Base-by-base conservation (phyloP, 2,329 filamentous ascomycete species). In the Dactylellina haptotyla region DNA sequence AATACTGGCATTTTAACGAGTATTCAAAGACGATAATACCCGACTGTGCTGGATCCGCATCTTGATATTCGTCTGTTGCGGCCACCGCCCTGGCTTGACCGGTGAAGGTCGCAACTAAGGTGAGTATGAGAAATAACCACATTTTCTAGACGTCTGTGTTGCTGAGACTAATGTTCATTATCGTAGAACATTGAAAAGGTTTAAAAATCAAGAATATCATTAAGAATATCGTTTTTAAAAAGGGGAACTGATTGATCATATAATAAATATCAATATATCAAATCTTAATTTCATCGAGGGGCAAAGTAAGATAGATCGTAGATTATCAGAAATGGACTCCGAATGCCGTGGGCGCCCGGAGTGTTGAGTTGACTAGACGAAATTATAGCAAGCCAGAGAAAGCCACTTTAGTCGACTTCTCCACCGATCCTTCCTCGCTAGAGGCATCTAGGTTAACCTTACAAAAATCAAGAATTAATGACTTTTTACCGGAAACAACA, bases 21-120 rank as follows among this genome's bases (percentile, higher is more conserved):
- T 18, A 58, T 57, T 23, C 32, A 57, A 43, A 25, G 32, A 18
- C 16, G 12, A n/a, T n/a, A 14, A 18, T 58, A 71, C 66, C 66
- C 26, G 66, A 71, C 30, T 71, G 66, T 23, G 58, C 32, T 46
- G 48, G 66, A 20, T 71, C 66, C 1, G 66, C 66, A 39, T 71
- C 66, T 41, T 59, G 66, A 26, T 71, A 71, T 54, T 71, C 58
- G 23, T 71, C 66, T 3, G 66, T 71, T 5, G 32, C 10, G 8
- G 58, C 66, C 9, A 56, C 58, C 3, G 66, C 51, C 5, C n/a
- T 6, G 16, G 18, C 28, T 14, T 16, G 51, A 0, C 48, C 41
- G 4, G 25, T 50, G 9, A 57, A 34, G 1, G 51, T 26, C 6
- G 37, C 28, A 34, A 51, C 20, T 16, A 50, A 30, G 51, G 4